These are phyloP conservation scores for Besnoitia besnoiti DNA, from an alignment of 169 alveolate genomes.

Conservation along the genomic window DNA sequence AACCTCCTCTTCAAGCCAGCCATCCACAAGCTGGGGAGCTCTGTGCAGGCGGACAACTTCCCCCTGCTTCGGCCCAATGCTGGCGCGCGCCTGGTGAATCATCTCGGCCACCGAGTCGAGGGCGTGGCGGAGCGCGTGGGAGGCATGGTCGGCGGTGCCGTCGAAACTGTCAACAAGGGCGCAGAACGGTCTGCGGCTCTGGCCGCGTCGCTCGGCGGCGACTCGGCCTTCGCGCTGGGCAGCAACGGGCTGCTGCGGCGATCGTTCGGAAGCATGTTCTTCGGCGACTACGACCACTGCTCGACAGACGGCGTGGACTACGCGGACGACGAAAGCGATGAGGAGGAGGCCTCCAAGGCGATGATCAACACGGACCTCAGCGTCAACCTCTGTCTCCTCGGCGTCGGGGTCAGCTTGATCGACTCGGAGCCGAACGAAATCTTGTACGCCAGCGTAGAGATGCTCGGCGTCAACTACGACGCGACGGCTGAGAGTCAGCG, in stretches of 20 bases:
- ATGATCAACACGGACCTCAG: slow-evolving; percentile 32
- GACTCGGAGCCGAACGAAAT: slow-evolving; percentile 61
- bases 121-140: not conserved
- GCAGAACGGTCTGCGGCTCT: not conserved
- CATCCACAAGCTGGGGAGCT: not conserved
- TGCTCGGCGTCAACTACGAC: slow-evolving; percentile 25
- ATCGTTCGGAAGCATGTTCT: not conserved
- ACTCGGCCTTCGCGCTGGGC: not conserved
- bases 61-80: not conserved
- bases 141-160: not conserved
- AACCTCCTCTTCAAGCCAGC: not conserved
- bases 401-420: slow-evolving; percentile 51
- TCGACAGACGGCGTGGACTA: not conserved
- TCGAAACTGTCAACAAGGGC: not conserved
- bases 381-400: slow-evolving; percentile 32
- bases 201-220: not conserved
- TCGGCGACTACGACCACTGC: not conserved
- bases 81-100: not conserved
- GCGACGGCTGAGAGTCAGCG: slow-evolving; percentile 24
- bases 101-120: not conserved
- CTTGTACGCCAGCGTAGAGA: slow-evolving; percentile 24
- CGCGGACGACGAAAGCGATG: not conserved
- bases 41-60: not conserved
- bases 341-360: not conserved
- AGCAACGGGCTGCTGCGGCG: not conserved